These are phyloP conservation scores for Oxyria digyna DNA, from an alignment of 148 eudicot species.

Conservation along the genomic window DNA sequence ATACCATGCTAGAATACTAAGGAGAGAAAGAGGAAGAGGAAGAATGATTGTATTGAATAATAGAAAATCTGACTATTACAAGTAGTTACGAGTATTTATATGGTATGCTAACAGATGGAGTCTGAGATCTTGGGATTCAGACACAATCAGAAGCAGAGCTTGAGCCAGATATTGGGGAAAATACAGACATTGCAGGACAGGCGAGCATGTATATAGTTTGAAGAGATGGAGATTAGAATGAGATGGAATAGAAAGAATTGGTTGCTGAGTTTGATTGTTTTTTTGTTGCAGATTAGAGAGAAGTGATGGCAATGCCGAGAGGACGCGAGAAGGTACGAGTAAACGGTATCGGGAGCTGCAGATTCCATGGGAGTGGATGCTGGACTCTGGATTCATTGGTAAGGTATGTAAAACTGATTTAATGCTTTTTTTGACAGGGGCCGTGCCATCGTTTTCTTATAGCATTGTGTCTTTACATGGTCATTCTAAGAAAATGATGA, in stretches of 20 bases:
- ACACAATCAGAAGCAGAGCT: slow-evolving; percentile 36
- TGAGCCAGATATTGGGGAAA: slow-evolving; percentile 35
- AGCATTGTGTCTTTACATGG: no score
- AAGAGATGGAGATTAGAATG: background rate
- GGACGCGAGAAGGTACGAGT: slow-evolving; percentile 51
- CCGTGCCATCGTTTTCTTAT: no score
- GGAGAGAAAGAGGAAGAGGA: no score
- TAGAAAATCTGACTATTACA: no score
- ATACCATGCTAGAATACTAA: no score
- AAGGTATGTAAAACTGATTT: slow-evolving; percentile 33
- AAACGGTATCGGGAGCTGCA: slow-evolving; percentile 48
- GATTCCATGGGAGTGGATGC: slow-evolving; percentile 85
- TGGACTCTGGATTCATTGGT: slow-evolving; percentile 48
- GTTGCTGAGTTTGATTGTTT: background rate
- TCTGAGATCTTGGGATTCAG: slow-evolving; percentile 39
- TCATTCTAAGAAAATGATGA: background rate
- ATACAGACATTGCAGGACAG: slow-evolving; percentile 72
- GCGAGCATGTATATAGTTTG: slow-evolving; percentile 34
- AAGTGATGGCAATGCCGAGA: slow-evolving; percentile 36
- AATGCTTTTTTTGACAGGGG: no score
- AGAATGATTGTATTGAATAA: no score
- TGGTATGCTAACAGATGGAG: no score
- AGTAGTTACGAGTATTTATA: no score
- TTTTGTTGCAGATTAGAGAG: slow-evolving; percentile 59
- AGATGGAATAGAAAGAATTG: no score